phyloP scores from a whole-genome alignment of 495 filamentous ascomycete species.

The Cladorrhinum samala region DNA sequence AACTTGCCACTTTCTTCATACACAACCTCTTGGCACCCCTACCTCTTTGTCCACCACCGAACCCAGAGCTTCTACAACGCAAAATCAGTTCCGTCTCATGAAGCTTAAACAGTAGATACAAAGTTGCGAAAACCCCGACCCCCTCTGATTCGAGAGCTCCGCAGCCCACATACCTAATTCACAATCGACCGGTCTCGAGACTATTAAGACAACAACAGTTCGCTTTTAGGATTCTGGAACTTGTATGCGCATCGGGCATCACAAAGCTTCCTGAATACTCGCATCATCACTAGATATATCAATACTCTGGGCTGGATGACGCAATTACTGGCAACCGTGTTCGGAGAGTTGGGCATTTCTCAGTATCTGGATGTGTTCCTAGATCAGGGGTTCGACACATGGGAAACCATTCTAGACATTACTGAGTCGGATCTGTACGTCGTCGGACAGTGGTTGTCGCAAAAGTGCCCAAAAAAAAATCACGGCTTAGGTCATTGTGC shows the following conservation, averaged over 20 bases:
- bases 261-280: too few species aligned
- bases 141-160: slow-evolving; percentile 22
- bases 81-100: neutral
- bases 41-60: neutral
- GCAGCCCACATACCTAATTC: slow-evolving; percentile 5
- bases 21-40: neutral
- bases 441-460: neutral
- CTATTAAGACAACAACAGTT: neutral
- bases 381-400: slow-evolving; percentile 72
- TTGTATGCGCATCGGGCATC: too few species aligned
- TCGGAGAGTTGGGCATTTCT: slow-evolving; percentile 65
- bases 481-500: too few species aligned
- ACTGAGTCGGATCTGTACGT: slow-evolving; percentile 73
- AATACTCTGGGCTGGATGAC: slow-evolving; percentile 28
- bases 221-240: too few species aligned
- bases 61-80: neutral
- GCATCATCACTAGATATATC: neutral
- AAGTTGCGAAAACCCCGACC: neutral
- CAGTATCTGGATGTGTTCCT: slow-evolving; percentile 65
- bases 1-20: neutral
- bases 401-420: slow-evolving; percentile 73
- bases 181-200: neutral
- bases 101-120: neutral
- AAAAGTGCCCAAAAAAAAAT: too few species aligned
- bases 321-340: slow-evolving; percentile 46